These are phyloP conservation scores for Puccinia sorghi DNA, from an alignment of 1,284 basidiomycete species.

Conservation along the genomic window DNA sequence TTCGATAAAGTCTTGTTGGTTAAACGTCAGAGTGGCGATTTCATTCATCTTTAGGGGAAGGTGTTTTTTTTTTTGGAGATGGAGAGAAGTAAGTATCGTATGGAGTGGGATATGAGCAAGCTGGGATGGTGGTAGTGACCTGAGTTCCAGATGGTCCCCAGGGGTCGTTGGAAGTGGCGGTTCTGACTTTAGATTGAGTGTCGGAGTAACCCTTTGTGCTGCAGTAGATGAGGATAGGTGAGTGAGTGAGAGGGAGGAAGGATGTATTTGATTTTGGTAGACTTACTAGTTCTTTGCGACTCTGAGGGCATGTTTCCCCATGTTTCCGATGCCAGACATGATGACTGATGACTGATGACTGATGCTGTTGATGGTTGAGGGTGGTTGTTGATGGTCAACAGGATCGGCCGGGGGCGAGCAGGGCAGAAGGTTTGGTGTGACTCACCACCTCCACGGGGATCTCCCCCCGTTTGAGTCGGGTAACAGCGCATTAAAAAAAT, in stretches of 20 bases:
- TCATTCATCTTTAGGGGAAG: conserved; percentile 79
- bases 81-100: not conserved
- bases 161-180: conserved; percentile 99
- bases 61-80: not conserved
- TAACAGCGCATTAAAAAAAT: not conserved
- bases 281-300: conserved; percentile 79
- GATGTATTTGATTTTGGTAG: not conserved
- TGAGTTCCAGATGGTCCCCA: conserved; percentile 98
- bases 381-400: not conserved
- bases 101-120: not conserved
- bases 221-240: not conserved
- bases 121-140: conserved; percentile 40
- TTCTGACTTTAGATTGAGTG: conserved; percentile 85
- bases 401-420: too few relatives aligned
- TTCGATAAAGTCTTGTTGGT: conserved; percentile 99
- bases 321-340: conserved; percentile 50
- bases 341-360: not conserved
- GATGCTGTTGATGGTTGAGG: not conserved
- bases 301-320: conserved; percentile 73
- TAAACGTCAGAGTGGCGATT: conserved; percentile 94
- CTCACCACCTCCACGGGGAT: not conserved
- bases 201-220: conserved; percentile 87
- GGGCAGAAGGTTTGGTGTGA: too few relatives aligned
- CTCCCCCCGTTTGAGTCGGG: not conserved
- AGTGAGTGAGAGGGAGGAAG: not conserved